Conservation (phyloP, 495 filamentous ascomycete species). For the Penicillium lividum region DNA sequence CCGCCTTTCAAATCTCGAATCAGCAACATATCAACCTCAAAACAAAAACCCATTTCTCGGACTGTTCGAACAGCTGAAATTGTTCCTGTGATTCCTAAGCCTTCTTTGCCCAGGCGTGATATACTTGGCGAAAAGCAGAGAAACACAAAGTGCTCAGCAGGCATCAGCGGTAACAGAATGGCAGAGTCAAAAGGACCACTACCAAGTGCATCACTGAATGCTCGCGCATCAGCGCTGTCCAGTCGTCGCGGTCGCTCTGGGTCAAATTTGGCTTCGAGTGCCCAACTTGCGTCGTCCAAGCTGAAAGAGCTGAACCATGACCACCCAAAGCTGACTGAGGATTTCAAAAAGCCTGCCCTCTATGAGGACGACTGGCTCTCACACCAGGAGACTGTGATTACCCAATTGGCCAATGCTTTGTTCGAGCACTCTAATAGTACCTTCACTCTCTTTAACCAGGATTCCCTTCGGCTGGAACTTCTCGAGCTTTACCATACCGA, state of each 20-base stretch:
- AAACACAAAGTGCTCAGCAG: slow-evolving; percentile 13
- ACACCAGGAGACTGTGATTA: slow-evolving; percentile 62
- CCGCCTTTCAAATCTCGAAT: not conserved
- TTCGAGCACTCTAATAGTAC: slow-evolving; percentile 39
- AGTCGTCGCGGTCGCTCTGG: slow-evolving; percentile 21
- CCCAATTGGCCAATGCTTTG: slow-evolving; percentile 60
- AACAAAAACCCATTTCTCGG: slow-evolving; percentile 11
- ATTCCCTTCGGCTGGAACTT: slow-evolving; percentile 44
- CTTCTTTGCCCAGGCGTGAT: not conserved
- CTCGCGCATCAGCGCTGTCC: slow-evolving; percentile 14
- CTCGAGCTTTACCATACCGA: slow-evolving; percentile 58
- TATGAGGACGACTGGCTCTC: slow-evolving; percentile 68
- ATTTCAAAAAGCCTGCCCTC: slow-evolving; percentile 55
- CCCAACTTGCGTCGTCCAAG: slow-evolving; percentile 5
- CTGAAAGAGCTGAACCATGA: slow-evolving; percentile 30
- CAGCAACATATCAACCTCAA: slow-evolving; percentile 2
- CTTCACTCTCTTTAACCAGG: slow-evolving; percentile 23
- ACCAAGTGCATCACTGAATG: slow-evolving; percentile 13
- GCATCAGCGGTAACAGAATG: not conserved
- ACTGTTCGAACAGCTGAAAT: slow-evolving; percentile 6
- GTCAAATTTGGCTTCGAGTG: slow-evolving; percentile 23
- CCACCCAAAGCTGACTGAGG: slow-evolving; percentile 57
- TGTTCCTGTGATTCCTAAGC: not conserved
- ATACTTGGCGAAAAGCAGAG: slow-evolving; percentile 15
- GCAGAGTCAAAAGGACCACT: slow-evolving; percentile 1